Evolutionary conservation across 108 stramenopile genomes (phyloP), one percentile per base, ranked within the genome.

Genomic region (Nitzschia inconspicua): DNA sequence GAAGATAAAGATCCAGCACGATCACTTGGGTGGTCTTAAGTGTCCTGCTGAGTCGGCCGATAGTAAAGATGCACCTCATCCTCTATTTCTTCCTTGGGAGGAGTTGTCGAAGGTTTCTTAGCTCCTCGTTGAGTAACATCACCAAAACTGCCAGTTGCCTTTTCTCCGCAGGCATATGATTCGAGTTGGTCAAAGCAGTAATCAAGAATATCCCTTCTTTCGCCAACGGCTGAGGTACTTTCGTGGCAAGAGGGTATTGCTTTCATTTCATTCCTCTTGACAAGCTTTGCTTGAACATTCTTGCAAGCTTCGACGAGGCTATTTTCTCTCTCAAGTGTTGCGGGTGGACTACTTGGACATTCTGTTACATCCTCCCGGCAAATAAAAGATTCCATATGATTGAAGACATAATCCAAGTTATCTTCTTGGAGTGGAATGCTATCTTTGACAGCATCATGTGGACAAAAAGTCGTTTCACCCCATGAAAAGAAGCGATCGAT

Each of bases 21-120:
- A 8, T 58, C 57, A 5, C 3, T 43, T 27, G n/a, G n/a, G n/a
- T n/a, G n/a, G 28, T 58, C 11, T 22, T 23, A 22, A 26, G 57
- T 19, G 16, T 32, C 37, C 53, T 32, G 23, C 27, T 42, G 16
- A 25, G 10, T 29, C 57, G 57, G 57, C 18, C 57, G 57, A 27
- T 44, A 58, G 25, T 58, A 58, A 14, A 58, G 42, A 18, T 58
- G 57, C n/a, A 58, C 44, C 31, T 58, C 57, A 43, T 58, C 57
- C 22, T 58, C 57, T 20, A 43, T 23, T 27, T 58, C 57, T n/a
- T 32, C 27, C 9, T 50, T 29, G 57, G 23, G 57, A 14, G 54
- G 18, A 20, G 13, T 13, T n/a, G n/a, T n/a, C 27, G 41, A 20
- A 29, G 19, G 24, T 19, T 29, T 28, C 2, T 16, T 23, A 44